Conservation (phyloP, 129 eudicot genomes). For the Oenanthe sinensis region DNA sequence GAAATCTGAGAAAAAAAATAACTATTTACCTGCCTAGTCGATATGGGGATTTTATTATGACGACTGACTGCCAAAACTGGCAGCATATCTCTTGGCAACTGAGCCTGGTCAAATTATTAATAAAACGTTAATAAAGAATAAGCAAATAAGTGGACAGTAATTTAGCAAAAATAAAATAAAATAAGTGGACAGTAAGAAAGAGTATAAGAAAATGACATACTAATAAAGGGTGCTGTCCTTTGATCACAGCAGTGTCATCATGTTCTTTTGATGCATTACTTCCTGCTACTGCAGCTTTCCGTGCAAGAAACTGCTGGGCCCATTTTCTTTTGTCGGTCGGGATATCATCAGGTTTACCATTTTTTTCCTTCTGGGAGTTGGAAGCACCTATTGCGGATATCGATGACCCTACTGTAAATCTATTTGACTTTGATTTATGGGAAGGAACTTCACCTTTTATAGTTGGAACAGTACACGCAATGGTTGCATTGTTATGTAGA, state of each 20-base stretch:
- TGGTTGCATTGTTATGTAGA: conserved; percentile 20
- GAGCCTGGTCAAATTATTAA: conserved; percentile 49
- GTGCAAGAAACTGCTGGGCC: conserved; percentile 90
- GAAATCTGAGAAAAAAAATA: not conserved
- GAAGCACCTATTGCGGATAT: conserved; percentile 26
- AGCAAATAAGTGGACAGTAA: too few species aligned
- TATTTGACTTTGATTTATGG: conserved; percentile 25
- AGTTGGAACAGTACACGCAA: conserved; percentile 21
- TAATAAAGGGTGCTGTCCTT: conserved; percentile 68
- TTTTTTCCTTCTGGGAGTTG: conserved; percentile 30
- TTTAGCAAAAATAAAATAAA: not conserved
- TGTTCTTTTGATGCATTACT: conserved; percentile 38
- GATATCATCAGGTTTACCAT: conserved; percentile 28
- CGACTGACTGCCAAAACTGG: conserved; percentile 73
- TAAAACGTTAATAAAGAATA: not conserved
- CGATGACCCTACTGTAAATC: conserved; percentile 22
- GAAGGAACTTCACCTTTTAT: conserved; percentile 34
- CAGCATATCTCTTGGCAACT: conserved; percentile 73
- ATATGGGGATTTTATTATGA: conserved; percentile 68
- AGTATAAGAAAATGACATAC: conserved; percentile 34
- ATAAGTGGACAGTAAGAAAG: conserved; percentile 7
- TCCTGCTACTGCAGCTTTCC: conserved; percentile 56
- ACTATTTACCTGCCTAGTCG: conserved; percentile 72
- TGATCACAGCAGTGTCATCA: conserved; percentile 52
- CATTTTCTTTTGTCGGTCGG: conserved; percentile 68